Evolutionary conservation across 345 rosid species (phyloP).

Genomic region (Rhodamnia rubescens): DNA sequence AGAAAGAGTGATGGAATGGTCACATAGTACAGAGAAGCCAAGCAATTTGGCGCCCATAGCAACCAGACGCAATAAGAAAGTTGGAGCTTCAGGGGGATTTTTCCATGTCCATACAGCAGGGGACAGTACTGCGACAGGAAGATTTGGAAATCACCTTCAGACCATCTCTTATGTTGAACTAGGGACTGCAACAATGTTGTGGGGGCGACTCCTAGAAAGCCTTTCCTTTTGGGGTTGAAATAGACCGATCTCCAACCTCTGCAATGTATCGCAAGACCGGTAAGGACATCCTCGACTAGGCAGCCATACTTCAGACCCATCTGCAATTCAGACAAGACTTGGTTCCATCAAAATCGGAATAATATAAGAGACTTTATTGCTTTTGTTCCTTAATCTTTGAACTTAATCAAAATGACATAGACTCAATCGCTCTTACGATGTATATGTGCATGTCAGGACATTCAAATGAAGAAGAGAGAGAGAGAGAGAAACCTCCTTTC

Average conservation of each 20-base stretch:
- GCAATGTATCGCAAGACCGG: conserved; percentile 25
- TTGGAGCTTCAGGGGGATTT: conserved; percentile 17
- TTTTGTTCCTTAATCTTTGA: neutral
- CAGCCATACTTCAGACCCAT: conserved; percentile 33
- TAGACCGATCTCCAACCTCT: conserved; percentile 33
- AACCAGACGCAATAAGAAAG: conserved; percentile 4
- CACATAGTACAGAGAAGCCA: conserved; percentile 19
- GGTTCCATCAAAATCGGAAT: neutral
- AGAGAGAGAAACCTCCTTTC: conserved; percentile 12
- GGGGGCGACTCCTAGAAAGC: conserved; percentile 31
- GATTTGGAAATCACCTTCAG: conserved; percentile 29
- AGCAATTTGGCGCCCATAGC: conserved; percentile 22
- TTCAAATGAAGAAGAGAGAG: neutral
- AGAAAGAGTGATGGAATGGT: conserved; percentile 32
- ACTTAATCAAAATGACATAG: neutral
- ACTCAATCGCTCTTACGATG: neutral
- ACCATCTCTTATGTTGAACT: conserved; percentile 32
- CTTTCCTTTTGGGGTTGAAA: conserved; percentile 19
- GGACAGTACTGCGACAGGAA: conserved; percentile 22
- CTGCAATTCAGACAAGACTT: conserved; percentile 2
- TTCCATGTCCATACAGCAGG: conserved; percentile 12
- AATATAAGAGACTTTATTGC: neutral
- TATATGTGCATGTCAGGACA: neutral
- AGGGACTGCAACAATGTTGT: conserved; percentile 12
- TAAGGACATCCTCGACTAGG: conserved; percentile 28